phyloP scores from a whole-genome alignment of 2,329 filamentous ascomycete genomes.

The Cadophora malorum region DNA sequence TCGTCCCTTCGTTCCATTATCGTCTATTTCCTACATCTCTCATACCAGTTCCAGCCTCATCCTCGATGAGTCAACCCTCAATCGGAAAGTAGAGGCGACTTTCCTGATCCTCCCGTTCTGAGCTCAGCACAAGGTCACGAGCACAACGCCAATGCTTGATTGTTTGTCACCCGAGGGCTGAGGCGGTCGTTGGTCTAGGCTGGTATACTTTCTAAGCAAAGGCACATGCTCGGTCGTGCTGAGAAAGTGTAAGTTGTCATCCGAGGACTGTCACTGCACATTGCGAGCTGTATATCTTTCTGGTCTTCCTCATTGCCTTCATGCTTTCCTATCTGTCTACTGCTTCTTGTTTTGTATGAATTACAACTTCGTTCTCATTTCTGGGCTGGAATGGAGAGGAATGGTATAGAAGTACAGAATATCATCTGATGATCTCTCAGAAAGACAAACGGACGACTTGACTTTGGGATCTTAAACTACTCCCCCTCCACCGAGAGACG shows the following conservation, averaged over 20 bases:
- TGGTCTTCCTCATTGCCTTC: neutral
- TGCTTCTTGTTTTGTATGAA: neutral
- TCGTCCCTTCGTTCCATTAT: neutral
- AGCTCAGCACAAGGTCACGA: neutral
- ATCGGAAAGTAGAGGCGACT: neutral
- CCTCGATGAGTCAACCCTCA: neutral
- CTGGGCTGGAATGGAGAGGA: too few species aligned
- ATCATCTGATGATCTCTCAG: neutral
- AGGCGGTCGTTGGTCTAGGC: neutral
- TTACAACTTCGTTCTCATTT: neutral
- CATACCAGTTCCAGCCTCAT: neutral
- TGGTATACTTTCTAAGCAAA: conserved; percentile 15
- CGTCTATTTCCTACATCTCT: too few species aligned
- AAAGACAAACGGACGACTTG: neutral
- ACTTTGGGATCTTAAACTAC: neutral
- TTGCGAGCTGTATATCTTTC: neutral
- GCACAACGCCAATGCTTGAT: neutral
- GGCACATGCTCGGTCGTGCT: neutral
- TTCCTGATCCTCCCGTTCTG: neutral
- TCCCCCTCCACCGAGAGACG: too few species aligned
- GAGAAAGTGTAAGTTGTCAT: conserved; percentile 4
- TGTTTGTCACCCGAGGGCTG: neutral
- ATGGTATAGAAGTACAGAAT: neutral
- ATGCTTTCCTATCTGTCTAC: too few species aligned
- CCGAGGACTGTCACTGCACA: neutral